Evolutionary conservation across 805 yeast genomes (phyloP), one percentile per base, ranked within the genome.

Genomic region (Myxozyma vanderwaltii): DNA sequence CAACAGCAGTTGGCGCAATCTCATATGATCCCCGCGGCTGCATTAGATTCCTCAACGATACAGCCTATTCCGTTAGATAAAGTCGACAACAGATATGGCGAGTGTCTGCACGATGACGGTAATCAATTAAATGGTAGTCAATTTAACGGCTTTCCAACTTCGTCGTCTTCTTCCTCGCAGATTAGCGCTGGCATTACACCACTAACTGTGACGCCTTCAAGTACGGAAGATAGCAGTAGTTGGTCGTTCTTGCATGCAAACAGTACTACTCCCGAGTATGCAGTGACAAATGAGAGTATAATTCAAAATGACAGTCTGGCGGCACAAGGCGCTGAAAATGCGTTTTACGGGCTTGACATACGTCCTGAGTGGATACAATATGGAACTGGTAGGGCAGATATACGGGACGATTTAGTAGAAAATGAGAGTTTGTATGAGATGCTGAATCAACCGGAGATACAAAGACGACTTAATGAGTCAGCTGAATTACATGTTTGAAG

Each of bases 1-100:
- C 21, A 38, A 38, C 17, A 38, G 41, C 21, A 17, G 6, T 17
- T 7, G n/a, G 7, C n/a, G 41, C 21, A 38, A 17, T 38, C 41
- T 38, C 33, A 29, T 10, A 7, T 38, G 41, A 38, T 15, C 15
- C 6, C 21, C 6, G 17, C 7, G 41, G 26, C 4, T 23, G 35
- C 21, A 7, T 27, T 35, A 13, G 48, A 23, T 48, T 56, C 29
- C 23, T 41, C 10, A 35, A 23, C 8, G 52, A 66, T 15, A 57
- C 65, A 2, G 52, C 24, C 21, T 17, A 41, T 17, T 4, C 45
- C 13, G 51, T 21, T 47, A 3, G 51, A 47, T 36, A 17, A 47
- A 7, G 24, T 47, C 19, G 41, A 47, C 31, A 40, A 15, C 51
- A 47, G 36, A 36, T 48, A 23, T 17, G 41, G 35, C 21, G 27